Conservation (phyloP, 805 yeast genomes). For the Torulaspora delbrueckii region DNA sequence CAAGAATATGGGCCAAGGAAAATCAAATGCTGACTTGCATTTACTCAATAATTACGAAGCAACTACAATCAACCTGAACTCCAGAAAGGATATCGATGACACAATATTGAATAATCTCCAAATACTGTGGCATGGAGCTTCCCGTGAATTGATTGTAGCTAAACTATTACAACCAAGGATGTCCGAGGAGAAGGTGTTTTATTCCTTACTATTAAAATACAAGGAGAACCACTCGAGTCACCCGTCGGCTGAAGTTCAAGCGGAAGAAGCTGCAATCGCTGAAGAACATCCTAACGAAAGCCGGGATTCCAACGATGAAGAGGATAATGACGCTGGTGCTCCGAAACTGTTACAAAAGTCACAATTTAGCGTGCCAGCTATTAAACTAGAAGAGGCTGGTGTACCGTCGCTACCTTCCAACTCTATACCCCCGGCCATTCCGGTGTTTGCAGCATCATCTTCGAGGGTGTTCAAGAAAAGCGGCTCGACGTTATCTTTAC, state of each 20-base stretch:
- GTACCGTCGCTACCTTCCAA: slow-evolving; percentile 13
- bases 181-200: slow-evolving; percentile 75
- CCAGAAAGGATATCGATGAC: slow-evolving; percentile 53
- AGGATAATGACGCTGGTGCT: slow-evolving; percentile 14
- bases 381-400: slow-evolving; percentile 11
- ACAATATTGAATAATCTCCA: slow-evolving; percentile 72
- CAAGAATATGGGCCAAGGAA: slow-evolving; percentile 18
- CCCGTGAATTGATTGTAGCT: slow-evolving; percentile 50
- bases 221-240: slow-evolving; percentile 54
- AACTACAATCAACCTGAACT: slow-evolving; percentile 20
- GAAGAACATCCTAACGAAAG: background rate
- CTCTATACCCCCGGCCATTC: slow-evolving; percentile 17
- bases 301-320: background rate
- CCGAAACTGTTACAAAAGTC: slow-evolving; percentile 31
- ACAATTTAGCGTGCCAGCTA: slow-evolving; percentile 29
- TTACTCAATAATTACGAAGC: slow-evolving; percentile 18
- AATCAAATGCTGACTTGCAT: slow-evolving; percentile 30
- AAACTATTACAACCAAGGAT: slow-evolving; percentile 52
- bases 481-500: slow-evolving; percentile 18
- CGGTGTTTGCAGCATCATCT: slow-evolving; percentile 28
- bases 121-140: slow-evolving; percentile 77
- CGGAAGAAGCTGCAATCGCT: background rate
- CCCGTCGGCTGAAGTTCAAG: background rate
- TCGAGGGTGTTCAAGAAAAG: slow-evolving; percentile 28
- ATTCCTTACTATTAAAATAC: slow-evolving; percentile 67